Conservation (phyloP, 257 asterid genomes). For the Petunia secreta region DNA sequence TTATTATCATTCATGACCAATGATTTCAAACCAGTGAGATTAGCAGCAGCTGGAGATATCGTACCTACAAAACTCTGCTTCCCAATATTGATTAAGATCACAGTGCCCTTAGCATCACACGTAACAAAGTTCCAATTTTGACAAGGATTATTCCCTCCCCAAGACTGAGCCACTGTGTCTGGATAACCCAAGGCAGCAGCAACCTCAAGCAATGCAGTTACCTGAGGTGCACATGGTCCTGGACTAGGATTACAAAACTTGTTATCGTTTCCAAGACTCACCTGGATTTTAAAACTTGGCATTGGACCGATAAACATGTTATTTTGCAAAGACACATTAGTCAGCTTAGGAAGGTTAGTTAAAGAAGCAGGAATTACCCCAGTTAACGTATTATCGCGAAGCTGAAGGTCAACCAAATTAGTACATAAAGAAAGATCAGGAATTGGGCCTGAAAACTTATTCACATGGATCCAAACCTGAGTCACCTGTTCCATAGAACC, state of each 20-base stretch:
- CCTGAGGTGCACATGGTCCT: constrained; percentile 75
- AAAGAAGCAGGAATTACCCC: constrained; percentile 75
- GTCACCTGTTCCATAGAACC: constrained; percentile 51
- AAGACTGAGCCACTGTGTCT: constrained; percentile 50
- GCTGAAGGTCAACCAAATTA: constrained; percentile 51
- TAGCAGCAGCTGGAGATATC: constrained; percentile 63
- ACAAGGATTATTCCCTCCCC: constrained; percentile 84
- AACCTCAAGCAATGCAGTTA: constrained; percentile 55
- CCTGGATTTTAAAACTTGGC: constrained; percentile 54
- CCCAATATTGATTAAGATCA: constrained; percentile 55
- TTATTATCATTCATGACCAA: constrained; percentile 58
- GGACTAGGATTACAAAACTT: constrained; percentile 63
- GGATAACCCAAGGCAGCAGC: constrained; percentile 68
- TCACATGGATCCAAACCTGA: constrained; percentile 69
- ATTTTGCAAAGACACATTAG: constrained; percentile 51
- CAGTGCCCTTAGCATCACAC: constrained; percentile 56
- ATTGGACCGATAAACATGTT: constrained; percentile 76
- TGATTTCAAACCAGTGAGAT: constrained; percentile 49
- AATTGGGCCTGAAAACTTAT: constrained; percentile 65
- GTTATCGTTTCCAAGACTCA: constrained; percentile 48
- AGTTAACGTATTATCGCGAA: constrained; percentile 68
- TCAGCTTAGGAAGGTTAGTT: constrained; percentile 53
- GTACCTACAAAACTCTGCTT: constrained; percentile 62
- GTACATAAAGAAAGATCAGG: constrained; percentile 70
- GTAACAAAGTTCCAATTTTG: constrained; percentile 55